phyloP scores from a whole-genome alignment of 2,329 filamentous ascomycete species.

The Colletotrichum lini region DNA sequence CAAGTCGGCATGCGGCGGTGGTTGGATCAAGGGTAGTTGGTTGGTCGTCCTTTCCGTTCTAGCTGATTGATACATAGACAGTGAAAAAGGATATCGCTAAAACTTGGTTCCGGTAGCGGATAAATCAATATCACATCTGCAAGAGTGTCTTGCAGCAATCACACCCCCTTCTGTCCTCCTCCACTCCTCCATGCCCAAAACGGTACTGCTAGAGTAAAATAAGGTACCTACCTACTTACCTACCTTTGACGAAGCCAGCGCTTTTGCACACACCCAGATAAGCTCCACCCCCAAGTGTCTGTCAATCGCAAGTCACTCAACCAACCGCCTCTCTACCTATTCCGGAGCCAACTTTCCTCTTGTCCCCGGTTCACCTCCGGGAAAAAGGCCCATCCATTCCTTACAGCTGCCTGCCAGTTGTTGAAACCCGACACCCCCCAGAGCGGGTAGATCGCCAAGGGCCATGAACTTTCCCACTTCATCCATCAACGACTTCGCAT shows the following conservation, averaged over 20 bases:
- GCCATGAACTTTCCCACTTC: conserved; percentile 53
- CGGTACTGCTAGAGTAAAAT: conserved; percentile 30
- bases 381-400: conserved; percentile 19
- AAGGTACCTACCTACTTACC: conserved; percentile 13
- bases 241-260: conserved; percentile 26
- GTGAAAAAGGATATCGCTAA: background rate
- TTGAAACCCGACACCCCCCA: conserved; percentile 5
- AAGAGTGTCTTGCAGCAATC: conserved; percentile 22
- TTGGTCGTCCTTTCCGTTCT: conserved; percentile 2
- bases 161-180: conserved; percentile 36
- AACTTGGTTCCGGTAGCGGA: no score
- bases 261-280: conserved; percentile 34
- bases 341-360: background rate
- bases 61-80: background rate
- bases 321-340: conserved; percentile 4
- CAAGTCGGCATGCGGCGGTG: background rate
- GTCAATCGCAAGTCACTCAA: conserved; percentile 17
- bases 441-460: conserved; percentile 26
- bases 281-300: conserved; percentile 38
- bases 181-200: conserved; percentile 39
- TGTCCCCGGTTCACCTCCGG: conserved; percentile 26
- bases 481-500: conserved; percentile 46
- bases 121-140: conserved; percentile 27
- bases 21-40: background rate
- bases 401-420: conserved; percentile 42